Base-by-base conservation (phyloP, 805 yeast genomes). In the Maudiozyma saulgeensis region DNA sequence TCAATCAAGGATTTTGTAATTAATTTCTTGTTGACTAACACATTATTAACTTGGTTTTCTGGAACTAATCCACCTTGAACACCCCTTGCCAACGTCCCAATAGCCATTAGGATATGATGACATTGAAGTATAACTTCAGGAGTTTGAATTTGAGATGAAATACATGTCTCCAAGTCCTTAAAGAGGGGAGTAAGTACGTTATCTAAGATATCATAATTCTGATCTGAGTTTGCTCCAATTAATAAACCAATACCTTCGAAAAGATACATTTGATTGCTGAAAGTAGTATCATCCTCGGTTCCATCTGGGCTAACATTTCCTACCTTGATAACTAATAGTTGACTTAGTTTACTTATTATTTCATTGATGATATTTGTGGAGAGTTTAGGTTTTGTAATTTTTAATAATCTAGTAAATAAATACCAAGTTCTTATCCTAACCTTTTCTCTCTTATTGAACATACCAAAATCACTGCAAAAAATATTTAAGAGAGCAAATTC, bases 361-460 rank as follows among this genome's bases (percentile, higher is more conserved):
- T 77, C 79, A 40, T 77, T 82, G 59, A 78, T 72, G 49, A 72
- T 67, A 49, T 56, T 66, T 43, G 72, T 76, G 31, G 81, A 76
- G 40, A 81, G 68, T 45, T 77, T 69, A 37, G 89, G 88, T 60
- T 81, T 84, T 1, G 91, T 82, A 44, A 84, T 71, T 62, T 84
- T 87, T 52, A 89, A 75, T 59, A 90, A 86, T 63, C 95, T 78
- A 60, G 82, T 82, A 58, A 91, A 87, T 54, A 90, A 71, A 64
- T 87, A 91, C 96, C 98, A 93, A 41, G 95, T 77, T 64, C 97
- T 81, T 49, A 80, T 74, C 58, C 89, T 81, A 4, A 90, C 96
- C 53, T 80, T 84, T 50, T 77, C 84, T 55, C 77, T 74, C 5
- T 75, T 72, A 67, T 84, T 87, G 65, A 87, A 89, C 53, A 91